Evolutionary conservation across 306 rosid genomes (phyloP).

Genomic region (Ammopiptanthus mongolicus): DNA sequence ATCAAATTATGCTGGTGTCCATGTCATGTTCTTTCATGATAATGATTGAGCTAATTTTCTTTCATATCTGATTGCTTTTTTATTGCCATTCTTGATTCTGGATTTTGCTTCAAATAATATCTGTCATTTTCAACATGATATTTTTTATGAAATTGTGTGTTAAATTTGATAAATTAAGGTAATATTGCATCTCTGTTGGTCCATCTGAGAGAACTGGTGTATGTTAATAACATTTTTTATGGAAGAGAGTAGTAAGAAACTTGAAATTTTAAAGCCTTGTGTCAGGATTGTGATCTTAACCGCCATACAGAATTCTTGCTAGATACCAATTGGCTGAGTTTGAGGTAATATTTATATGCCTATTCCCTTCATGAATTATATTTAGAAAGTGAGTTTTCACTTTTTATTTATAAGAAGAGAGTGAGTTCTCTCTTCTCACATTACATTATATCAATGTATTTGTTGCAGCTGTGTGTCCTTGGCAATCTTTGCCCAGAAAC

Average conservation of each 20-base stretch:
- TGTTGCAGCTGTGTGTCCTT: conserved; percentile 85
- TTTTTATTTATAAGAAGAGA: neutral
- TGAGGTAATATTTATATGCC: conserved; percentile 59
- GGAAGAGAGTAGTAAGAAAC: conserved; percentile 5
- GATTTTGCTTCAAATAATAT: neutral
- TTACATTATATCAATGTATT: neutral
- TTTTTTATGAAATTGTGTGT: neutral
- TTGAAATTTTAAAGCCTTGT: neutral
- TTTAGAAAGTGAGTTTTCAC: neutral
- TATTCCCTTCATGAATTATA: neutral
- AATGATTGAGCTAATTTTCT: neutral
- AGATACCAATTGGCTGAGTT: conserved; percentile 87
- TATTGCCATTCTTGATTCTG: neutral
- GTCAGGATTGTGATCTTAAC: conserved; percentile 53
- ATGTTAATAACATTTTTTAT: neutral
- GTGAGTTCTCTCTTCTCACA: neutral
- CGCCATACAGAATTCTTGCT: conserved; percentile 63
- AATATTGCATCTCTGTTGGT: neutral
- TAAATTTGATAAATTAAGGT: neutral
- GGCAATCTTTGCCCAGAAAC: conserved; percentile 99
- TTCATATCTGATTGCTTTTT: neutral
- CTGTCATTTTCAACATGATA: neutral
- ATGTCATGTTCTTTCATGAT: neutral
- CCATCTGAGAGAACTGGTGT: neutral
- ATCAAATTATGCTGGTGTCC: neutral